Conservation (phyloP, 148 eudicot genomes). For the Rhododendron henanense region DNA sequence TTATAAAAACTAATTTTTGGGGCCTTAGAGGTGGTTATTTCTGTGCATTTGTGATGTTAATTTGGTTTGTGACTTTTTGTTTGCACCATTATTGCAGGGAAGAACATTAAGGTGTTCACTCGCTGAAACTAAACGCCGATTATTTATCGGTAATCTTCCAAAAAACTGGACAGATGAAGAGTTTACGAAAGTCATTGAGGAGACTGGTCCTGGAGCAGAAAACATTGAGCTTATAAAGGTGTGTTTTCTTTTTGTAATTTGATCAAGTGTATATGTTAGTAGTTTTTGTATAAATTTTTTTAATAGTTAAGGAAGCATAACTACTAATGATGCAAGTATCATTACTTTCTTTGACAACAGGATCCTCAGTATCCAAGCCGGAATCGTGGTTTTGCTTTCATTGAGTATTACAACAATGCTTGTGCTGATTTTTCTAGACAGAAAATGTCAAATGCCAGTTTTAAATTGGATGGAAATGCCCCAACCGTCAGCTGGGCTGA, state of each 20-base stretch:
- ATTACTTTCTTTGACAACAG: slow-evolving; percentile 33
- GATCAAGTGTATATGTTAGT: neutral
- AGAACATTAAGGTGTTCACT: slow-evolving; percentile 80
- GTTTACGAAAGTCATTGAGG: slow-evolving; percentile 70
- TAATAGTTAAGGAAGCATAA: neutral
- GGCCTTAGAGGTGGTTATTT: neutral
- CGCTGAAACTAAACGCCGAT: slow-evolving; percentile 78
- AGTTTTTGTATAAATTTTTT: neutral
- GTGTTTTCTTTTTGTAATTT: neutral
- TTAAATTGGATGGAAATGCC: slow-evolving; percentile 81
- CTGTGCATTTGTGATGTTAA: neutral
- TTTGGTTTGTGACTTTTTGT: slow-evolving; percentile 3
- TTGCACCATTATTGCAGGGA: slow-evolving; percentile 48
- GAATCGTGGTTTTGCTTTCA: slow-evolving; percentile 95
- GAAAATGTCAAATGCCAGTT: slow-evolving; percentile 62
- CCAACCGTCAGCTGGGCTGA: slow-evolving; percentile 99
- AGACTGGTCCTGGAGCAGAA: slow-evolving; percentile 91
- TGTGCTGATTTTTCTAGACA: slow-evolving; percentile 93
- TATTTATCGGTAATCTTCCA: slow-evolving; percentile 92
- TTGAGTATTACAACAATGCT: slow-evolving; percentile 96
- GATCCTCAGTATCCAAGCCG: slow-evolving; percentile 84
- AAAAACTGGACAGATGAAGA: slow-evolving; percentile 88
- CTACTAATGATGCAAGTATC: neutral
- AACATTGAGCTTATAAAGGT: slow-evolving; percentile 90
- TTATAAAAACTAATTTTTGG: neutral